Evolutionary conservation across 73 alveolate genomes (phyloP), one percentile per base, ranked within the genome.

Genomic region (Tetrahymena malaccensis): DNA sequence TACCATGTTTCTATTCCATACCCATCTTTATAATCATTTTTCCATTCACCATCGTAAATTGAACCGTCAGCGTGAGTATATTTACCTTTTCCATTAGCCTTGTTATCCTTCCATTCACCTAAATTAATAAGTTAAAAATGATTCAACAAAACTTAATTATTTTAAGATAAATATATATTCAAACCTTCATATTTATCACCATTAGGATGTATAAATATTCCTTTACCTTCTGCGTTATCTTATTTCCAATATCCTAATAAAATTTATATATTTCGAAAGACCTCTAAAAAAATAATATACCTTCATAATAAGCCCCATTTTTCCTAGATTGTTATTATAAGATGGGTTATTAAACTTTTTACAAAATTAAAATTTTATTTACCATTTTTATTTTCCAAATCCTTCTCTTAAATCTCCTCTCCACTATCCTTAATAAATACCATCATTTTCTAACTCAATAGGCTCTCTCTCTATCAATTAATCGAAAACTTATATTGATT

Each of bases 1-100:
- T 70, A 70, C 89, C 89, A 70, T 3, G 89, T 70, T 70, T 70
- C 89, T 22, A 70, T 70, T 22, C 89, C 89, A 4, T 70, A 22
- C 25, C 89, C 89, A n/a, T 70, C 89, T 31, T 70, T 70, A n/a
- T 70, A 70, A 70, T 70, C 89, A 25, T 70, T 33, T 70, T n/a
- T 70, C 97, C 97, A 96, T 25, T 94, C 43, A 37, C 97, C 97
- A 25, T 96, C 97, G 85, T 96, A 96, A 7, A 96, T 94, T 35
- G 94, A 96, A 13, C 97, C 97, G 27, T 96, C 85, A 6, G 93
- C 35, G 85, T 96, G 97, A 10, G 85, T 96, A 55, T 94, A 94
- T 55, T 35, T 85, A 12, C 97, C 97, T 85, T 44, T 84, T 4
- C 97, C 97, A 27, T 94, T 35, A 34, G 97, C 97, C 85, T 96